phyloP scores from a whole-genome alignment of 257 asterid species.

The Solanum virginianum region DNA sequence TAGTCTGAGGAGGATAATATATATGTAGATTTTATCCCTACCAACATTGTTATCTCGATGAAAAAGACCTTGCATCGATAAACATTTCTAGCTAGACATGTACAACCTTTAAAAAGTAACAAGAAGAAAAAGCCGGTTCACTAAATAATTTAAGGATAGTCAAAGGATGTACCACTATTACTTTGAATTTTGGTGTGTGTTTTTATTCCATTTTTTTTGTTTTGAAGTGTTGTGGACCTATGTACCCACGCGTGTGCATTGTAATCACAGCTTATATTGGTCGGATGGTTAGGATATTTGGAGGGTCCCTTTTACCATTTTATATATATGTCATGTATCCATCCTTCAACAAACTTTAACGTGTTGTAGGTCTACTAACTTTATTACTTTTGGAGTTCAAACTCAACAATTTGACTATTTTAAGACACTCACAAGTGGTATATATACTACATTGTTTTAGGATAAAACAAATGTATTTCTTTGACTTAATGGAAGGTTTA shows the following conservation, averaged over 20 bases:
- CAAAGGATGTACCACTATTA: neutral
- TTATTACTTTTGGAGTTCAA: neutral
- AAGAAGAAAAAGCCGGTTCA: neutral
- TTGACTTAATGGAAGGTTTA: neutral
- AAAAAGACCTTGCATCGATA: neutral
- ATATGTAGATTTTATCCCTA: neutral
- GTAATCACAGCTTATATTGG: constrained; percentile 16
- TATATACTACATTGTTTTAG: neutral
- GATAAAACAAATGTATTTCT: neutral
- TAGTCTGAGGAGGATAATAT: too few relatives aligned
- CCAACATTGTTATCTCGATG: neutral
- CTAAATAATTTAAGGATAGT: neutral
- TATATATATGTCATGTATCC: neutral
- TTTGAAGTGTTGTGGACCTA: neutral
- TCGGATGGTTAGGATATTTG: constrained; percentile 23
- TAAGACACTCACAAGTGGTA: neutral
- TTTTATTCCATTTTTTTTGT: neutral
- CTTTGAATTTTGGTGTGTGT: neutral
- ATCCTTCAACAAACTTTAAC: neutral
- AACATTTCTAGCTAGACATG: neutral
- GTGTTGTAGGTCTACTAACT: neutral
- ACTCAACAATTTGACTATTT: neutral
- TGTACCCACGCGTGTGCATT: constrained; percentile 39
- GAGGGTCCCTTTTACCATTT: constrained; percentile 2
- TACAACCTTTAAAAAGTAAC: neutral